Base-by-base conservation (phyloP, 306 rosid genomes). In the Sechiopsis laciniata region DNA sequence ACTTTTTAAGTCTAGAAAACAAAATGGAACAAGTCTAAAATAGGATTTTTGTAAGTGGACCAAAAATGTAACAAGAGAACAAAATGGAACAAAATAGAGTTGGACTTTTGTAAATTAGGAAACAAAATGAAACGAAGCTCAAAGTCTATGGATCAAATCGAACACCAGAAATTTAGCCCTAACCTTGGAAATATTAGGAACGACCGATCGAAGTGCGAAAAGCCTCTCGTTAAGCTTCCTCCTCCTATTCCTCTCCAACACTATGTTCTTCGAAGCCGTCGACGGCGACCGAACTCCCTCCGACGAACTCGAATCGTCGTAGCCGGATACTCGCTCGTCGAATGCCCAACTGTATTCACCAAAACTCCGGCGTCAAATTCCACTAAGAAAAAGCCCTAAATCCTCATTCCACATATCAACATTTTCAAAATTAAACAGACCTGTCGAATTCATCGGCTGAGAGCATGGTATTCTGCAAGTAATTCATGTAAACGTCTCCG, bases 101-200 rank as follows among this genome's bases (percentile, higher is more conserved):
- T 26, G 32, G 32, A 26, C 32, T 26, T 26, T 26, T 26, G 32
- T 26, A 26, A 26, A 26, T 26, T 26, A 26, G 32, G 32, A 3
- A 26, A 26, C 32, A 26, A 26, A 26, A 26, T 26, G 32, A 26
- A 26, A 26, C 32, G 3, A 26, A 26, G 3, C 3, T 1, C 3
- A n/a, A 1, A 26, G 1, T 26, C 6, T 60, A 60, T 2, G 24
- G 26, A 46, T 50, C 2, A 15, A 69, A 22, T 7, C 10, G 4
- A 55, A 51, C 48, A 71, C 62, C 26, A 16, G 46, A 6, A 72
- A 67, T 7, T 32, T 56, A 10, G 22, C 37, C 16, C 29, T 66
- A 60, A 88, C 99, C 97, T 95, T 95, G 88, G 85, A 88, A 8
- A 95, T 95, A 59, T 95, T 95, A 16, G 99, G 99, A 70, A 95